A percentile compares a stretch with the other conserved stretches of the same genome.
phyloP scores from a whole-genome alignment of 202 grass and related monocot species.

The Sporobolus alterniflorus region DNA sequence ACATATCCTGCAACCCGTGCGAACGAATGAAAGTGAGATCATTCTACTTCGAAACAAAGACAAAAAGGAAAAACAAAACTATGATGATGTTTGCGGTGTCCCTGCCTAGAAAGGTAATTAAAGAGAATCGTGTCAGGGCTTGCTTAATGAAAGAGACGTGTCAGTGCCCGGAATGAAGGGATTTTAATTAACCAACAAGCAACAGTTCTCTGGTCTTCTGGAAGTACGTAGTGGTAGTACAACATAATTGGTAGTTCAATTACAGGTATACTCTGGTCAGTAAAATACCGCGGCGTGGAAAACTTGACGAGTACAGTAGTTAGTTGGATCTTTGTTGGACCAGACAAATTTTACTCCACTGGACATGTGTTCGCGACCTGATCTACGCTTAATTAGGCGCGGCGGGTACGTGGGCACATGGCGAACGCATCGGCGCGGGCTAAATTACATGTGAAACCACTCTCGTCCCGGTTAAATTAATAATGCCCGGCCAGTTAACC shows the following conservation, averaged over 20 bases:
- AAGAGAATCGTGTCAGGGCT: too few relatives aligned
- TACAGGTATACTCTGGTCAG: too few relatives aligned
- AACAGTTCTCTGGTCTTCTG: neutral
- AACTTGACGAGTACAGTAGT: too few relatives aligned
- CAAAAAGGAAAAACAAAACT: too few relatives aligned
- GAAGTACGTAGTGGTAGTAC: neutral
- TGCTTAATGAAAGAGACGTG: too few relatives aligned
- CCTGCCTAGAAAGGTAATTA: too few relatives aligned
- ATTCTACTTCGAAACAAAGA: too few relatives aligned
- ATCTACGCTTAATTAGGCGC: slow-evolving; percentile 6
- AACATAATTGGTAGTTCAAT: neutral
- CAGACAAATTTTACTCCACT: neutral
- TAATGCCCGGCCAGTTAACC: too few relatives aligned
- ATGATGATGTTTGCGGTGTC: too few relatives aligned
- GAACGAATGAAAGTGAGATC: too few relatives aligned
- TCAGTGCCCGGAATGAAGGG: neutral
- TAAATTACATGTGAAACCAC: slow-evolving; percentile 23
- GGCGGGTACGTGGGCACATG: slow-evolving; percentile 32
- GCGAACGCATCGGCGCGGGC: neutral
- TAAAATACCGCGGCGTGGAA: too few relatives aligned
- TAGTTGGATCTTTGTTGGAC: neutral
- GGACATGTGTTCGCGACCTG: neutral
- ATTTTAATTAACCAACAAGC: neutral
- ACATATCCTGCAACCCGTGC: too few relatives aligned
- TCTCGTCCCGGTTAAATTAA: neutral